Base-by-base conservation (phyloP, 106 monocot genomes). In the Dioscorea dumetorum region DNA sequence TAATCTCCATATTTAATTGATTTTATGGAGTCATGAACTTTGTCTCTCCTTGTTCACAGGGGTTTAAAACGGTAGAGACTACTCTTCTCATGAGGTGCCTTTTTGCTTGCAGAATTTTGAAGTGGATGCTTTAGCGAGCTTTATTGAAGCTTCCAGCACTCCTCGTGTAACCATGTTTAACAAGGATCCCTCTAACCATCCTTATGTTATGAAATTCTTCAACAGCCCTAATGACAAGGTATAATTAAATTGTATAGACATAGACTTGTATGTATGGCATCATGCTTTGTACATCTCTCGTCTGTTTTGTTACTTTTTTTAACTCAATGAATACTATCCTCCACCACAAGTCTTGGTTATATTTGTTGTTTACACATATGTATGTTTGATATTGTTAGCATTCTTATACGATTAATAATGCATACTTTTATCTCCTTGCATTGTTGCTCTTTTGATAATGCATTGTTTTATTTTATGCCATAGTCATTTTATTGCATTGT, bases 181-280 rank as follows among this genome's bases (percentile, higher is more conserved):
- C 24, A 67, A 77, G 13, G 73, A 77, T 51, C 82, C 77, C 32
- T 65, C 12, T 21, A 82, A 66, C 31, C 73, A 74, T 12, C 77
- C 73, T 9, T 73, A 58, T 49, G 77, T 82, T 10, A 60, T 69
- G 33, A 82, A 82, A 10, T 77, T 73, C 58, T 82, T 77, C 72
- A 73, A 77, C 69, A 72, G 23, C 70, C 63, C 56, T 13, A 50
- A 51, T 72, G 58, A 65, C 35, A 78, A 82, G 69, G 82, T 82
- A 73, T 57, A 56, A 15, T 5, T 22, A 54, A 2, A 54, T 54
- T 5, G 41, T 41, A 41, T 28, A 28, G 28, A 28, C 28, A 28
- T 28, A 28, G 28, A 28, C 28, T 28, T 28, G 41, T 41, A 41
- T 41, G 41, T 6, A 41, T 41, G 41, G 28, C 10, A 10, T 41